Evolutionary conservation across 257 asterid genomes (phyloP).

Genomic region (Plantago elongata): DNA sequence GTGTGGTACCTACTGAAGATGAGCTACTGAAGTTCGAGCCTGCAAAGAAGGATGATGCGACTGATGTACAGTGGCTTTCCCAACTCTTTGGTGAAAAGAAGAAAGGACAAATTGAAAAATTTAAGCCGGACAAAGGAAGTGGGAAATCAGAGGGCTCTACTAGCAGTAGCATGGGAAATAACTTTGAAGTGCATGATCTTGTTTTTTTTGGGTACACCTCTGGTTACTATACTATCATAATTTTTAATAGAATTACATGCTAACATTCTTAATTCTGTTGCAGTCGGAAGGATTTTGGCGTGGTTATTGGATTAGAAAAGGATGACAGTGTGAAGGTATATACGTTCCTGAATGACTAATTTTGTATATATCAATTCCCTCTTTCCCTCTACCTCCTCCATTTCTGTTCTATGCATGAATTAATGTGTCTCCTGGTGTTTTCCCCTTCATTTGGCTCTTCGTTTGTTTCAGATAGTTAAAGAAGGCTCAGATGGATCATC

Average conservation of each 20-base stretch:
- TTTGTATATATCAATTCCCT: slow-evolving; percentile 13
- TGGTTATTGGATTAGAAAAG: slow-evolving; percentile 77
- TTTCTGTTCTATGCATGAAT: background rate
- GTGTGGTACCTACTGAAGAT: slow-evolving; percentile 71
- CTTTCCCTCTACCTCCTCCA: background rate
- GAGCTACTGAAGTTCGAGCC: slow-evolving; percentile 96
- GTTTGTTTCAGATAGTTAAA: slow-evolving; percentile 53
- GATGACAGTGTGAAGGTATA: slow-evolving; percentile 72
- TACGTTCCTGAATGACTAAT: background rate
- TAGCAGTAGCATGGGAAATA: slow-evolving; percentile 36
- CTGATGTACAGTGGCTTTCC: slow-evolving; percentile 74
- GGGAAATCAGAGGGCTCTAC: slow-evolving; percentile 72
- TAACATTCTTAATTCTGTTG: slow-evolving; percentile 25
- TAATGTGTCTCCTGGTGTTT: too few relatives aligned
- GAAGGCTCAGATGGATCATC: slow-evolving; percentile 70
- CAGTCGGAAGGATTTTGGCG: slow-evolving; percentile 93
- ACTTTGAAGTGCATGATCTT: slow-evolving; percentile 74
- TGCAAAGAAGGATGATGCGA: slow-evolving; percentile 52
- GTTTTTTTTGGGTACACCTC: slow-evolving; percentile 80
- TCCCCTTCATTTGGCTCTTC: background rate
- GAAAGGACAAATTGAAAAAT: slow-evolving; percentile 36
- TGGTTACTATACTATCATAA: slow-evolving; percentile 11
- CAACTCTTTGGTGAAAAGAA: slow-evolving; percentile 77
- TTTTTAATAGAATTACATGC: slow-evolving; percentile 8
- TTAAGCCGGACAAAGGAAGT: slow-evolving; percentile 38